A percentile compares a stretch with the other conserved stretches of the same genome.
These are phyloP conservation scores for Austroboletus olivaceoglutinosus DNA, from an alignment of 1,284 basidiomycete genomes.

Conservation along the genomic window DNA sequence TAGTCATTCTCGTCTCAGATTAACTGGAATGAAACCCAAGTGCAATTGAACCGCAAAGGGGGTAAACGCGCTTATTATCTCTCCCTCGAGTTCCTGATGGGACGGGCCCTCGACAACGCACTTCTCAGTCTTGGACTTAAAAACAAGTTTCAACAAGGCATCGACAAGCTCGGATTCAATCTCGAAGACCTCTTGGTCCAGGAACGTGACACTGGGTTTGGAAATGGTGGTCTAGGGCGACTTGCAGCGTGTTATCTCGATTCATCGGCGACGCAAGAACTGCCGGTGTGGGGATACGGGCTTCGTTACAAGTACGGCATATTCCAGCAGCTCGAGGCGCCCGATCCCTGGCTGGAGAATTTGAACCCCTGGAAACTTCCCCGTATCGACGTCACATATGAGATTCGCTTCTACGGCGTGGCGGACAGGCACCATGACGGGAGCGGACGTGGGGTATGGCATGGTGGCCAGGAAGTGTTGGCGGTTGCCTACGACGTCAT, in stretches of 20 bases:
- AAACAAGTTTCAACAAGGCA: slow-evolving; percentile 64
- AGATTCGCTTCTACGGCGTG: slow-evolving; percentile 84
- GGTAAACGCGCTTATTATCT: slow-evolving; percentile 88
- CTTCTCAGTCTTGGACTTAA: slow-evolving; percentile 86
- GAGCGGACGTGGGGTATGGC: slow-evolving; percentile 69
- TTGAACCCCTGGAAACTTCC: slow-evolving; percentile 90
- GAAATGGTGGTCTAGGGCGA: slow-evolving; percentile 87
- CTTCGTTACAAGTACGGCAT: slow-evolving; percentile 89
- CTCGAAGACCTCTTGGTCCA: slow-evolving; percentile 83
- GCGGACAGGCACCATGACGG: slow-evolving; percentile 68
- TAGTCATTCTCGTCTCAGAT: slow-evolving; percentile 40
- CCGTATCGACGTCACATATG: slow-evolving; percentile 77
- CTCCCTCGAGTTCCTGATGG: slow-evolving; percentile 88
- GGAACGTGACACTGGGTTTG: slow-evolving; percentile 88
- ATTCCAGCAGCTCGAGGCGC: slow-evolving; percentile 89
- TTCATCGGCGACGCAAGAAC: slow-evolving; percentile 77
- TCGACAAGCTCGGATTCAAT: slow-evolving; percentile 78
- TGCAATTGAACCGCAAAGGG: slow-evolving; percentile 65
- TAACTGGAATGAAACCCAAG: slow-evolving; percentile 80
- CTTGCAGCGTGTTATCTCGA: slow-evolving; percentile 93
- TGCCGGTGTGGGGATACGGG: slow-evolving; percentile 88
- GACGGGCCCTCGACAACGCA: slow-evolving; percentile 84
- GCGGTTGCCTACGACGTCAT: slow-evolving; percentile 90
- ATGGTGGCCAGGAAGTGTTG: slow-evolving; percentile 87
- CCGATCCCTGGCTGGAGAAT: slow-evolving; percentile 89